Evolutionary conservation across 2,329 filamentous ascomycete genomes (phyloP), one percentile per base, ranked within the genome.

Genomic region (Fonsecaea multimorphosa): DNA sequence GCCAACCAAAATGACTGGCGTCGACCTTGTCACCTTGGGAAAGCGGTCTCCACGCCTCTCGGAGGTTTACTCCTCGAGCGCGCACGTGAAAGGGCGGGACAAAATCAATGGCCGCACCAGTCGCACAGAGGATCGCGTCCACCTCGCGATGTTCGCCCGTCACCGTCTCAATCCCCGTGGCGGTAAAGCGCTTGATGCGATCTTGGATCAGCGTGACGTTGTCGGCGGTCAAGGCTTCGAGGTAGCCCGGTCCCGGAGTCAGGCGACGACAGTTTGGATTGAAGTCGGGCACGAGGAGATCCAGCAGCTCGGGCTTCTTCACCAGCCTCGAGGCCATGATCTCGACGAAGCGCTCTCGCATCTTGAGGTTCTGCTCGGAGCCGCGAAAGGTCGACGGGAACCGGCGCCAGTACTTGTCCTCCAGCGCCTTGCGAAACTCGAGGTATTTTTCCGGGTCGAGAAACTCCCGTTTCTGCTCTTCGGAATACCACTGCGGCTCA

Each of bases 161-260:
- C 2, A 38, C 57, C 1, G 71, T 72, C 36, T 73, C 64, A 54
- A 75, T 71, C 3, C 87, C 87, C 0, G 80, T 85, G 40, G 79
- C 77, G 0, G 85, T 89, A 68, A 91, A 86, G 0, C 82, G 79
- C 19, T 80, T 78, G 72, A 90, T 90, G 0, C 76, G 81, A 0
- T 81, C 82, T 36, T 80, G 81, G 70, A 89, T 86, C 69, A 86
- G 87, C 14, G 82, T 80, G n/a, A 89, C 87, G 60, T 90, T 89
- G 5, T 84, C 81, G 67, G 86, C 81, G 0, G 82, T 80, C 29
- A 90, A 78, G 0, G 87, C 86, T 73, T 90, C 88, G 4, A 91
- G 82, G 70, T 91, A 91, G 0, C 87, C 88, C 0, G 87, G 87
- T 0, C 88, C 87, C 0, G 88, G 87, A 0, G 89, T 91, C 29